Conservation (phyloP, 2,329 filamentous ascomycete species). For the Chaetomiaceae sp. region DNA sequence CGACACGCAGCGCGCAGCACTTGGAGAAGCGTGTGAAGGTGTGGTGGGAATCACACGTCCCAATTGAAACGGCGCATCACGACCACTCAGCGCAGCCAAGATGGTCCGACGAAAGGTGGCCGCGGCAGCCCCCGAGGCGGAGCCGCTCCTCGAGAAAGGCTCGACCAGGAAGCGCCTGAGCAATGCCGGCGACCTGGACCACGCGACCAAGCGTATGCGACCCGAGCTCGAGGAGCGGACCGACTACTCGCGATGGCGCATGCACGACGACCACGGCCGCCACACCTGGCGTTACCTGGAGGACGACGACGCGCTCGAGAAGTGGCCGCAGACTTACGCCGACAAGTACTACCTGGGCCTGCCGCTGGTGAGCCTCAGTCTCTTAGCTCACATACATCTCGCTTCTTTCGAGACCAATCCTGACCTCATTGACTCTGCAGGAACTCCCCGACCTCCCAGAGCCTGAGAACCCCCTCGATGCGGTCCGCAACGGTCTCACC, state of each 20-base stretch:
- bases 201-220: conserved; percentile 38
- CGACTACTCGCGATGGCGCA: conserved; percentile 76
- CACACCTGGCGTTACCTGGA: conserved; percentile 93
- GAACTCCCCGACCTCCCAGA: conserved; percentile 64
- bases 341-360: conserved; percentile 86
- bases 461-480: conserved; percentile 66
- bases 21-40: too few relatives aligned
- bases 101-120: conserved; percentile 21
- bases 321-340: conserved; percentile 82
- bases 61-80: not conserved
- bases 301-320: conserved; percentile 60
- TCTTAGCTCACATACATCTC: not conserved
- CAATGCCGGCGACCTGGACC: conserved; percentile 31
- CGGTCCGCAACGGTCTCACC: conserved; percentile 73
- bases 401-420: not conserved
- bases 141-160: conserved; percentile 16
- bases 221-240: conserved; percentile 54
- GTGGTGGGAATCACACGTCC: not conserved
- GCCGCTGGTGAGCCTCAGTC: conserved; percentile 53
- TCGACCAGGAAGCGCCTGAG: conserved; percentile 38
- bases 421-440: conserved; percentile 44
- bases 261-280: conserved; percentile 73
- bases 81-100: not conserved
- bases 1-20: too few relatives aligned
- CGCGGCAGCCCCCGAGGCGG: conserved; percentile 3